These are phyloP conservation scores for Fusarium nurragi DNA, from an alignment of 2,329 filamentous ascomycete species.

Conservation along the genomic window DNA sequence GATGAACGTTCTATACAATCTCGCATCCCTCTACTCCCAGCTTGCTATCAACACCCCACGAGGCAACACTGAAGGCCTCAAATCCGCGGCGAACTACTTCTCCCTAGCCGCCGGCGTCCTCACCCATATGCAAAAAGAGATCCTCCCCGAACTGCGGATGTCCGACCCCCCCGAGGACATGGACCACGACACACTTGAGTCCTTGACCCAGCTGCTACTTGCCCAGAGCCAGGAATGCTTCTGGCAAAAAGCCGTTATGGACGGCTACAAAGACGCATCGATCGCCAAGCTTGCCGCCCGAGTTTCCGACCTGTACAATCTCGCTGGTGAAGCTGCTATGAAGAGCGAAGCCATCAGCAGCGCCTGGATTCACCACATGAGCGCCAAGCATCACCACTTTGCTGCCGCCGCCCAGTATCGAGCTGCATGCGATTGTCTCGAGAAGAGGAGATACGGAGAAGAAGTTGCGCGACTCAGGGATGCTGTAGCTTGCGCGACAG, in stretches of 20 bases:
- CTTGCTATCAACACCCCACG: slow-evolving; percentile 84
- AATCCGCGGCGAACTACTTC: slow-evolving; percentile 89
- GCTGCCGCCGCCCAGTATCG: slow-evolving; percentile 94
- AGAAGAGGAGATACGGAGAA: slow-evolving; percentile 94
- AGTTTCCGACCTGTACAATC: slow-evolving; percentile 89
- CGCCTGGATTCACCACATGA: slow-evolving; percentile 98
- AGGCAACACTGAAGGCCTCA: slow-evolving; percentile 82
- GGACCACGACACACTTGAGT: slow-evolving; percentile 87
- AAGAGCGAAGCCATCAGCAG: slow-evolving; percentile 90
- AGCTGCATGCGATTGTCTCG: slow-evolving; percentile 87
- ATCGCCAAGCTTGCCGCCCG: slow-evolving; percentile 90
- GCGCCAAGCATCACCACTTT: slow-evolving; percentile 96
- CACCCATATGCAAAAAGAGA: slow-evolving; percentile 75
- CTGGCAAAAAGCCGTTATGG: slow-evolving; percentile 97
- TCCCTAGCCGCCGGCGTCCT: slow-evolving; percentile 87
- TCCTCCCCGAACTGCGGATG: slow-evolving; percentile 84
- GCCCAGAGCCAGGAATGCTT: slow-evolving; percentile 97
- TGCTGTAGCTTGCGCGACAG: slow-evolving; percentile 81
- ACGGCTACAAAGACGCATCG: slow-evolving; percentile 88
- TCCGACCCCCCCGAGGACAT: slow-evolving; percentile 92
- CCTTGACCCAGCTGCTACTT: slow-evolving; percentile 82
- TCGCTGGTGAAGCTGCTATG: slow-evolving; percentile 84
- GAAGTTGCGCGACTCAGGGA: slow-evolving; percentile 89
- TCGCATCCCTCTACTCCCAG: slow-evolving; percentile 92
- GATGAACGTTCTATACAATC: slow-evolving; percentile 91